phyloP scores from a whole-genome alignment of 192 early-diverging fungal genomes.

The Dimargaris xerosporica region DNA sequence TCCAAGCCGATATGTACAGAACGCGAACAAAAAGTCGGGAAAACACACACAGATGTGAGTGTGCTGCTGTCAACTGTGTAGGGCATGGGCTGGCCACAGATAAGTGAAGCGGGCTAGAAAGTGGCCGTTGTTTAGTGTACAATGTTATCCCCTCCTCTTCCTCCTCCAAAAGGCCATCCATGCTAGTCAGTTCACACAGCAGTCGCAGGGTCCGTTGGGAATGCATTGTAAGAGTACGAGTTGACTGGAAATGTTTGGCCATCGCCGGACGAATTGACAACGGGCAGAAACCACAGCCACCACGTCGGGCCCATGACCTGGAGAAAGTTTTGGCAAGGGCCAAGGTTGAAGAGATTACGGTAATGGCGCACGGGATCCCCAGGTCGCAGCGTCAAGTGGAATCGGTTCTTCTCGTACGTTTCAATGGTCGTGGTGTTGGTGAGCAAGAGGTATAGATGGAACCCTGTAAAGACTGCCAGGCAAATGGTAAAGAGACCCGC shows the following conservation, averaged over 20 bases:
- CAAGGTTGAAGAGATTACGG: conserved; percentile 26
- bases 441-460: conserved; percentile 54
- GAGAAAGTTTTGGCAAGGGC: conserved; percentile 79
- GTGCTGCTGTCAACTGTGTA: too few relatives aligned
- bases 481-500: conserved; percentile 40
- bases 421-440: conserved; percentile 76
- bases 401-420: conserved; percentile 55
- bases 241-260: conserved; percentile 52
- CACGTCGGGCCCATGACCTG: conserved; percentile 52
- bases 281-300: conserved; percentile 66
- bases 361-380: conserved; percentile 34
- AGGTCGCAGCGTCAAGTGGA: conserved; percentile 38
- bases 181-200: too few relatives aligned
- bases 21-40: too few relatives aligned
- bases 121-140: too few relatives aligned
- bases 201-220: too few relatives aligned
- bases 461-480: too few relatives aligned
- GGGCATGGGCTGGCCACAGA: too few relatives aligned
- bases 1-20: too few relatives aligned
- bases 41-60: too few relatives aligned
- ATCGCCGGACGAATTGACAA: conserved; percentile 31
- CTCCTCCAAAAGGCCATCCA: too few relatives aligned
- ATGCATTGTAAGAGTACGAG: conserved; percentile 16
- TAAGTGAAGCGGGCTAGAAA: too few relatives aligned
- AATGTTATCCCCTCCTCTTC: too few relatives aligned